A percentile compares a stretch with the other conserved stretches of the same genome.
These are phyloP conservation scores for Rhododendron vialii DNA, from an alignment of 148 eudicot genomes.

Conservation along the genomic window DNA sequence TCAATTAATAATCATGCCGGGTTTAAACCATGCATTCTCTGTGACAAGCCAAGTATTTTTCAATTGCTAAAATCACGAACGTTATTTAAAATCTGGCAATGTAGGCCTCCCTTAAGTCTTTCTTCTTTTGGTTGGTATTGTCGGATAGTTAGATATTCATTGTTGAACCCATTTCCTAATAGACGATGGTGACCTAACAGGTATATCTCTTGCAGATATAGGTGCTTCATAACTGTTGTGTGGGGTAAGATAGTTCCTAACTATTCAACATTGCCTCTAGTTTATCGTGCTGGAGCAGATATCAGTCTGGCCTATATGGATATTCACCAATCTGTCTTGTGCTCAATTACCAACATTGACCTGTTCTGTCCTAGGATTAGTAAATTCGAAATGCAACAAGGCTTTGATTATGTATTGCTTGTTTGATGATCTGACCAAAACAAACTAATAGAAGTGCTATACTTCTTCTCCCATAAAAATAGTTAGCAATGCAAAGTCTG, in stretches of 20 bases:
- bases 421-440: neutral
- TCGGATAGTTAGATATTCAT: neutral
- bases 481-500: neutral
- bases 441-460: neutral
- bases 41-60: neutral
- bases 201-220: neutral
- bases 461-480: neutral
- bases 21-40: neutral
- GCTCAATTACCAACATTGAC: neutral
- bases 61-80: neutral
- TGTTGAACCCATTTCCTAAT: neutral
- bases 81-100: neutral
- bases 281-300: neutral
- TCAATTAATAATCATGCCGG: neutral
- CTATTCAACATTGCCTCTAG: neutral
- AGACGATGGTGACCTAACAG: neutral
- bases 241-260: neutral
- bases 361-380: neutral
- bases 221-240: neutral
- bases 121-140: neutral
- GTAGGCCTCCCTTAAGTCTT: neutral
- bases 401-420: neutral
- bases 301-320: neutral
- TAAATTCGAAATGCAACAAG: neutral
- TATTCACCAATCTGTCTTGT: neutral